Base-by-base conservation (phyloP, 176 grass and related monocot genomes). In the Raddia distichophylla region DNA sequence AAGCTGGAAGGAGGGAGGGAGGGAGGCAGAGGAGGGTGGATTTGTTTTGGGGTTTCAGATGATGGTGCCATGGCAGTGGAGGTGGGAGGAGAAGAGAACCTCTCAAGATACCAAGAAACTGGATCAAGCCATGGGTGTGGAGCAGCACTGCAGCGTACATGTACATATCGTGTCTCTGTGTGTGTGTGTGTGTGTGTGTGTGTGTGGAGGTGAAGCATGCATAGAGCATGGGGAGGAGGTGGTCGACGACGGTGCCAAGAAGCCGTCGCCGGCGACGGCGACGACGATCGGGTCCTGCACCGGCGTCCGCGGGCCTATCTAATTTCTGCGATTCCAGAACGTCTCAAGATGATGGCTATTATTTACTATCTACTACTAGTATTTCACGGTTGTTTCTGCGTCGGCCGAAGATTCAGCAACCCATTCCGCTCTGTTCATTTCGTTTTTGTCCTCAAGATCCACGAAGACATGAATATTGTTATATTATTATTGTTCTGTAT, bases 11-110 rank as follows among this genome's bases (percentile, higher is more conserved):
- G 54, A 22, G 40, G 58, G 50, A 77, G 20, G 77, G 27, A 18
- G 33, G 27, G 27, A 58, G 62, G 53, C 37, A 40, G 37, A 40
- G 37, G 37, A 58, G 71, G 83, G 55, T 62, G 67, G 83, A 76
- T 87, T 76, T 91, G 83, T 87, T 93, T 83, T 91, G 92, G 81
- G 86, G 55, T 49, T 85, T 63, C 64, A 66, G 63, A 54, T 75
- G 64, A 27, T 73, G 42, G 1, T 77, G 75, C 55, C 32, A 61
- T 87, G 63, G 67, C 49, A 35, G 63, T 32, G 8, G 45, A 44
- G 8, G 35, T 13, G 1, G 59, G 6, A 63, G 75, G 5, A 32
- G 43, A 16, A 56, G 59, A 12, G 33, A n/a, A 40, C 4, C 37
- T 40, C 37, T 18, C 17, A 79, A 81, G 51, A 42, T 58, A 71